Percentiles rank a stretch among this genome's conserved stretches.
phyloP scores from a whole-genome alignment of 1,284 basidiomycete species.

The Inonotus obliquus region DNA sequence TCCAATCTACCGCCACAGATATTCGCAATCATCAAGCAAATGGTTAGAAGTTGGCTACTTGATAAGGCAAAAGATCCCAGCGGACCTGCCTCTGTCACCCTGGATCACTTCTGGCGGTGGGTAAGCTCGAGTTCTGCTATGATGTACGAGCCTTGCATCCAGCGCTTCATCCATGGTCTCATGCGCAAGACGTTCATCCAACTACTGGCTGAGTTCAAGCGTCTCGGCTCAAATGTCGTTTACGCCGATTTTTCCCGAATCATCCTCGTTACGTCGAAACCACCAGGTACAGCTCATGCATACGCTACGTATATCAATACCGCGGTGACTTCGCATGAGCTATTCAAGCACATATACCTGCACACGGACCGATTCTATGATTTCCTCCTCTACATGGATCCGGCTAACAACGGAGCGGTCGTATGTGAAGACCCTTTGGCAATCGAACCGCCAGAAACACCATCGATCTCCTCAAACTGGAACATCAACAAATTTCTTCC shows the following conservation, averaged over 20 bases:
- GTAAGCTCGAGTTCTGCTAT: conserved; percentile 80
- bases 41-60: conserved; percentile 93
- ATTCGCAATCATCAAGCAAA: conserved; percentile 80
- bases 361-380: conserved; percentile 92
- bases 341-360: conserved; percentile 92
- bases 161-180: conserved; percentile 90
- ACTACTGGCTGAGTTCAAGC: conserved; percentile 93
- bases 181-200: conserved; percentile 99
- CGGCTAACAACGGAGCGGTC: conserved; percentile 89
- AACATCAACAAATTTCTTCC: conserved; percentile 94
- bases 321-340: conserved; percentile 90
- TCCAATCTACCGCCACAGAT: conserved; percentile 88
- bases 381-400: conserved; percentile 94
- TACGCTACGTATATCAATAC: conserved; percentile 94
- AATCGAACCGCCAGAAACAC: conserved; percentile 58
- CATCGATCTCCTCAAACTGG: conserved; percentile 88
- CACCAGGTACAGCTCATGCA: conserved; percentile 91
- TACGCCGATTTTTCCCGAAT: conserved; percentile 95
- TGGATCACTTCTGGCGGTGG: conserved; percentile 99
- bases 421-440: conserved; percentile 77
- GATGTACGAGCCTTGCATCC: conserved; percentile 92
- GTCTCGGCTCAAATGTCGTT: conserved; percentile 89
- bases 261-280: conserved; percentile 91
- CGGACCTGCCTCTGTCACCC: conserved; percentile 59
- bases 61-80: conserved; percentile 72